Base-by-base conservation (phyloP, 2,329 filamentous ascomycete genomes). In the Albophoma yamanashiensis region DNA sequence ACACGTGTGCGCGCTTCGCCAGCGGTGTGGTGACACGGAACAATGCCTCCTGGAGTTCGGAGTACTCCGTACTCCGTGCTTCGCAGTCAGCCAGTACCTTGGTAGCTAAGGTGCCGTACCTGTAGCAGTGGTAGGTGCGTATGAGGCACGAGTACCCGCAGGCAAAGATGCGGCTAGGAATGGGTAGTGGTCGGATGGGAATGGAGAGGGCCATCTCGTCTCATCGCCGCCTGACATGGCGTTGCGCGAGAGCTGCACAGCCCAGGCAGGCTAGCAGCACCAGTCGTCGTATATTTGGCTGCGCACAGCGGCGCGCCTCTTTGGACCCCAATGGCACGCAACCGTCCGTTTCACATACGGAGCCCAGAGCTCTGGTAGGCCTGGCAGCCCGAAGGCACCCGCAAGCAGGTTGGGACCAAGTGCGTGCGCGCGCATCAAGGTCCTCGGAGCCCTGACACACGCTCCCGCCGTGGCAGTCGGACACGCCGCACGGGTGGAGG, bases 271-370 rank as follows among this genome's bases (percentile, higher is more conserved):
- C 47, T 36, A 31, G 47, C 27, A 53, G 27, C 9, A 14, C 17
- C 3, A 31, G 27, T 31, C 27, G 27, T 31, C 5, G 27, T 31
- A 31, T 31, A 25, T 31, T 27, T n/a, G 38, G n/a, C 38, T 31
- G 11, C 20, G 55, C 38, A 42, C 55, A 34, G 7, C 55, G 31
- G 39, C 38, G 22, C 55, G 38, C 39, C 38, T 31, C 55, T 12
- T 56, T 14, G 55, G 55, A 56, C 55, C 55, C 55, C 55, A 56
- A 56, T 56, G 55, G 38, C 36, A 56, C 55, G n/a, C 27, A 36
- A 27, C 47, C 27, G 17, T 17, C 47, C 47, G 27, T 31, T 27
- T 53, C 55, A 22, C 55, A 31, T 31, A 25, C 55, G 20, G 47
- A 11, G 47, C 27, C 47, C 4, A 52, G 27, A 11, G 27, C 47